Evolutionary conservation across 441 rosid genomes (phyloP).

Genomic region (Eruca vesicaria): DNA sequence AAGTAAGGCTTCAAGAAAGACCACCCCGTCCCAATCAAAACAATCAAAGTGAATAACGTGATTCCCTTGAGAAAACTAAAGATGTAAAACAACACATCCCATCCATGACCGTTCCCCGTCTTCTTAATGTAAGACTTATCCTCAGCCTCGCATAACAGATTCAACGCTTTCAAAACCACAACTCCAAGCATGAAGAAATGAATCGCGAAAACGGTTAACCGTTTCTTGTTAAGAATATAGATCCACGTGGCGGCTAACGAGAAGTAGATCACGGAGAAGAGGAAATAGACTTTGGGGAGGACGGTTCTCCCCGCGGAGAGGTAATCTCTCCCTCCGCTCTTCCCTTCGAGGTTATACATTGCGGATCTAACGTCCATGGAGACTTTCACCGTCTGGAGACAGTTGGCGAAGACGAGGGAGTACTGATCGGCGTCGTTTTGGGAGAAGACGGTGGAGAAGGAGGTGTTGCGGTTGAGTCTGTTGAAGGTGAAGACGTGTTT

Average conservation of each 20-base stretch:
- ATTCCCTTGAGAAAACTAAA: slow-evolving; percentile 90
- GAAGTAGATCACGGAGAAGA: slow-evolving; percentile 63
- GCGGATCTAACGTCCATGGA: slow-evolving; percentile 72
- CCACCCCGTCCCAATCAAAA: slow-evolving; percentile 95
- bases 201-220: slow-evolving; percentile 69
- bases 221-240: slow-evolving; percentile 61
- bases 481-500: slow-evolving; percentile 64
- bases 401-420: slow-evolving; percentile 80
- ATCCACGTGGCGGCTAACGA: slow-evolving; percentile 71
- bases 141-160: slow-evolving; percentile 81
- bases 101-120: slow-evolving; percentile 87
- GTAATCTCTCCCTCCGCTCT: slow-evolving; percentile 53
- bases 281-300: slow-evolving; percentile 77
- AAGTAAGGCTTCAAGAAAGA: slow-evolving; percentile 88
- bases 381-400: slow-evolving; percentile 56
- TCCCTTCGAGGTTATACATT: slow-evolving; percentile 83
- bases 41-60: slow-evolving; percentile 80
- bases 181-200: slow-evolving; percentile 95
- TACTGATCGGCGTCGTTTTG: slow-evolving; percentile 68
- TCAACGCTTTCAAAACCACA: slow-evolving; percentile 62
- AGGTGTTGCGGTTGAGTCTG: slow-evolving; percentile 33
- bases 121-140: slow-evolving; percentile 83
- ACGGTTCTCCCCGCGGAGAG: slow-evolving; percentile 78
- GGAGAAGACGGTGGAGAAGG: slow-evolving; percentile 17
- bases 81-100: slow-evolving; percentile 93